phyloP scores from a whole-genome alignment of 441 rosid species.

The Populus hybrid region DNA sequence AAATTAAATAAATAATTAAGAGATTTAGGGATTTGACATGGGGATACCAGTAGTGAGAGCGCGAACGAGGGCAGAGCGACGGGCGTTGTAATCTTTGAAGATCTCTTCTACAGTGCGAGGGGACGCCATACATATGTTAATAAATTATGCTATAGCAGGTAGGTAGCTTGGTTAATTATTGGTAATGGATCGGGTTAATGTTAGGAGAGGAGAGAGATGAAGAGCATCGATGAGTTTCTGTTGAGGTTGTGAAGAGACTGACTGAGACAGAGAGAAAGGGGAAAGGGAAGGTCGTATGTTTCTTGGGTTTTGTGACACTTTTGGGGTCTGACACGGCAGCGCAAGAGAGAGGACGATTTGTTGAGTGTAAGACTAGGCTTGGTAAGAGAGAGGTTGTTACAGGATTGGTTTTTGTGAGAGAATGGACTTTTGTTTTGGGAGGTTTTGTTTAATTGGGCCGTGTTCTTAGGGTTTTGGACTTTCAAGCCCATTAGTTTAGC shows the following conservation, averaged over 20 bases:
- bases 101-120: slow-evolving; percentile 93
- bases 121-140: slow-evolving; percentile 42
- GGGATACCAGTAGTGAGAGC: slow-evolving; percentile 68
- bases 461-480: neutral
- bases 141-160: neutral
- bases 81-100: slow-evolving; percentile 69
- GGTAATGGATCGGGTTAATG: neutral
- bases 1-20: neutral
- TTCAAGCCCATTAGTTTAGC: neutral
- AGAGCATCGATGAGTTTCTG: neutral
- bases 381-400: no score
- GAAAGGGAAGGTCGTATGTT: neutral
- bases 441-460: neutral
- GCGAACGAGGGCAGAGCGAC: slow-evolving; percentile 67
- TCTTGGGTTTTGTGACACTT: neutral
- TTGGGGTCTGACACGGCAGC: neutral
- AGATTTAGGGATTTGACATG: slow-evolving; percentile 8
- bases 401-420: neutral
- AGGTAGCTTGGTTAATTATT: neutral
- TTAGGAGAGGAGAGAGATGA: neutral
- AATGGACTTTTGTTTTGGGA: neutral
- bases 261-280: neutral
- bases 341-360: neutral
- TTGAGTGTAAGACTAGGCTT: neutral
- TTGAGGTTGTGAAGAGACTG: neutral